phyloP scores from a whole-genome alignment of 2,329 filamentous ascomycete species.

The Massarina eburnea region DNA sequence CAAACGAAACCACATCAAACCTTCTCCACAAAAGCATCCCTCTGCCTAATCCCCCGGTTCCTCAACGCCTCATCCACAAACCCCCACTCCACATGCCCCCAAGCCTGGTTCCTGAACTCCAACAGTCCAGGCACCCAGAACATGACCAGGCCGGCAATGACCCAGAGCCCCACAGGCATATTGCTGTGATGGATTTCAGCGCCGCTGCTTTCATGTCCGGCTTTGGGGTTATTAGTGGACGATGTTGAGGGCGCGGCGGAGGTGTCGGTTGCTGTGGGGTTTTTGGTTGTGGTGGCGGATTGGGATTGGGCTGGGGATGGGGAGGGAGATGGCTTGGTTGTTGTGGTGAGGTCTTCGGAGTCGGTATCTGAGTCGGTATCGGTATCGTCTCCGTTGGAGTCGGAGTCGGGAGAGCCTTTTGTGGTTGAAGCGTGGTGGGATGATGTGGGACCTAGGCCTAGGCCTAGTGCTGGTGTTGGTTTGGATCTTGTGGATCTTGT shows the following conservation, averaged over 20 bases:
- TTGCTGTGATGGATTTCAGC: not conserved
- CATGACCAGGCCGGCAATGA: not conserved
- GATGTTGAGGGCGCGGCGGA: not conserved
- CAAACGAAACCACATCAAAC: not conserved
- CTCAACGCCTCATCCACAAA: not conserved
- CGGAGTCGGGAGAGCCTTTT: not conserved
- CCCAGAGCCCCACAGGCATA: not conserved
- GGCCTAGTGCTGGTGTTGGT: not conserved
- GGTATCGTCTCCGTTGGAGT: not conserved
- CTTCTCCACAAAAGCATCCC: not conserved
- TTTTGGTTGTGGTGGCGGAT: not conserved
- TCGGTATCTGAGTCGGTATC: not conserved
- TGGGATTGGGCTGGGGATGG: not conserved
- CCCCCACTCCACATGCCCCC: not conserved
- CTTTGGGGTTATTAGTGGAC: not conserved
- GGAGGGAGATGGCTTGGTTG: not conserved
- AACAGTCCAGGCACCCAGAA: not conserved
- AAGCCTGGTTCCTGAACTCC: conserved; percentile 2
- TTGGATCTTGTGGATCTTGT: not conserved
- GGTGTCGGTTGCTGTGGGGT: not conserved
- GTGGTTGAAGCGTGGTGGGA: too few species aligned
- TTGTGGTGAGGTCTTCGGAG: not conserved
- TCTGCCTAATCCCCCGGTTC: not conserved
- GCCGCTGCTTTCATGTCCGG: not conserved
- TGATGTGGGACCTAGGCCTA: too few species aligned